These are phyloP conservation scores for Yamadazyma triangularis DNA, from an alignment of 1,139 yeast species.

Conservation along the genomic window DNA sequence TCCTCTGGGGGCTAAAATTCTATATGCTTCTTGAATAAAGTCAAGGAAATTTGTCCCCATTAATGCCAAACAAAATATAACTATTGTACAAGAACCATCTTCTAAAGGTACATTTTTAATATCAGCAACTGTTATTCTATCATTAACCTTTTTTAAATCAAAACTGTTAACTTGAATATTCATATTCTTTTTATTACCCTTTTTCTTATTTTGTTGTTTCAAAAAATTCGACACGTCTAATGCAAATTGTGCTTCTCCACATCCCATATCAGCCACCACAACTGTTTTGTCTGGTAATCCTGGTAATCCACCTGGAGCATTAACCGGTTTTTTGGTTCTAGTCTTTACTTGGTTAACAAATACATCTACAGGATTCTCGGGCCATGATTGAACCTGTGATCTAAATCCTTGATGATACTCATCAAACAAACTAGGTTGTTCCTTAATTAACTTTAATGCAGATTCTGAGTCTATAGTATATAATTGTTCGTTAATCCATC, in stretches of 20 bases:
- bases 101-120: constrained; percentile 82
- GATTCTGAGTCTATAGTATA: constrained; percentile 78
- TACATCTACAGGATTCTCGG: constrained; percentile 92
- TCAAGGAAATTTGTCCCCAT: constrained; percentile 98
- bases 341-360: constrained; percentile 69
- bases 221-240: constrained; percentile 54
- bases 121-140: constrained; percentile 91
- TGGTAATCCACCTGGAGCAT: constrained; percentile 95
- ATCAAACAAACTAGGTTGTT: constrained; percentile 85
- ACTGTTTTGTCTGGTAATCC: constrained; percentile 53
- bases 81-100: constrained; percentile 76
- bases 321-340: constrained; percentile 62
- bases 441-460: constrained; percentile 67
- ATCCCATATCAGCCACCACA: constrained; percentile 95
- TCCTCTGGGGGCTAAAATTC: constrained; percentile 85
- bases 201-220: constrained; percentile 29
- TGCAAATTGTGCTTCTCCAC: constrained; percentile 93
- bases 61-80: constrained; percentile 84
- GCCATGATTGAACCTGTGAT: constrained; percentile 95
- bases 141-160: constrained; percentile 83
- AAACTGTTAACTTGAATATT: constrained; percentile 75
- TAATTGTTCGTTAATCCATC: constrained; percentile 96
- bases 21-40: constrained; percentile 82
- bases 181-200: constrained; percentile 23
- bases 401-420: constrained; percentile 95